These are phyloP conservation scores for Russula earlei DNA, from an alignment of 768 basidiomycete species.

Conservation along the genomic window DNA sequence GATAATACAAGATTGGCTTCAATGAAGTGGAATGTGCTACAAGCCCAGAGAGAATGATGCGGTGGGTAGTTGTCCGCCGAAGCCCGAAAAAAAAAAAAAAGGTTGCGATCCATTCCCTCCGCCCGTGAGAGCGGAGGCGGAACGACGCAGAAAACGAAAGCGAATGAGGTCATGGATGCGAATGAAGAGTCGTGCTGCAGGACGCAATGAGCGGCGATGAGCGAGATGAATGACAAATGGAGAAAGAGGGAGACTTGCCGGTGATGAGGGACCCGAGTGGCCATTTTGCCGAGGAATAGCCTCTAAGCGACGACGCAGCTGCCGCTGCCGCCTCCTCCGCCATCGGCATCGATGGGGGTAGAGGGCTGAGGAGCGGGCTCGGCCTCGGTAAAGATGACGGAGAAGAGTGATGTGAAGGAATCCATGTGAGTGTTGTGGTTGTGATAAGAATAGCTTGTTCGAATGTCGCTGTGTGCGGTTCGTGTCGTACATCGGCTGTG, in stretches of 20 bases:
- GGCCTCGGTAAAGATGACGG: neutral
- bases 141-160: neutral
- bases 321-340: neutral
- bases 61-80: neutral
- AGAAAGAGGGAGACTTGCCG: neutral
- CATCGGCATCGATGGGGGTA: neutral
- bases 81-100: neutral
- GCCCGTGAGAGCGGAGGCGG: neutral
- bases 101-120: neutral
- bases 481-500: no score
- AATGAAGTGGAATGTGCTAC: neutral
- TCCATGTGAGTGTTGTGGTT: neutral
- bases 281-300: neutral
- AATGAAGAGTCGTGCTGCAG: neutral
- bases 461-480: no score
- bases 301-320: conserved; percentile 2
- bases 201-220: neutral
- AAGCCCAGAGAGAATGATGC: neutral
- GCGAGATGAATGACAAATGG: neutral
- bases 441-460: neutral
- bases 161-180: neutral
- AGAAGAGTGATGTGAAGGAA: neutral
- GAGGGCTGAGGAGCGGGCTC: neutral
- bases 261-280: neutral
- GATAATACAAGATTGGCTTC: neutral